Evolutionary conservation across 2,329 filamentous ascomycete species (phyloP).

Genomic region (Pseudodiploospora longispora): DNA sequence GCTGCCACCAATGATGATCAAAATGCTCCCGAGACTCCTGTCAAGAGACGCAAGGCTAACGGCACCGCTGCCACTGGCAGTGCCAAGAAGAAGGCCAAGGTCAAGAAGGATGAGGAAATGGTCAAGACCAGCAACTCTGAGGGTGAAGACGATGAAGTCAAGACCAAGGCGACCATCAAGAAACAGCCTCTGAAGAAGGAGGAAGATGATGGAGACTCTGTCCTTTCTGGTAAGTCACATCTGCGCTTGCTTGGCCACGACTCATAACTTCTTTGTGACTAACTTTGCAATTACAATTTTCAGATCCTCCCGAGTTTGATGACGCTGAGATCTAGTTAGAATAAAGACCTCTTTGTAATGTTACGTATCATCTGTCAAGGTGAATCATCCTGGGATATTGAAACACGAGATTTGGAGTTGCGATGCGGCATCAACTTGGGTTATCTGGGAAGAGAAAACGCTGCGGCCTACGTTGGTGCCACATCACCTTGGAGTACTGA

Average conservation of each 20-base stretch:
- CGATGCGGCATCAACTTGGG: too few relatives aligned
- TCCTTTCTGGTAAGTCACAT: constrained; percentile 17
- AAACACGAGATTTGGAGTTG: too few relatives aligned
- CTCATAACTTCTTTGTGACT: neutral
- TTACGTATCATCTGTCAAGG: too few relatives aligned
- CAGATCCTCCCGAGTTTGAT: constrained; percentile 5
- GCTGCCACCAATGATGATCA: constrained; percentile 3
- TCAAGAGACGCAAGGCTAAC: constrained; percentile 22
- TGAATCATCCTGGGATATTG: too few relatives aligned
- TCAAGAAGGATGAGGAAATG: constrained; percentile 17
- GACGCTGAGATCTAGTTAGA: neutral
- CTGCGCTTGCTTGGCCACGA: too few relatives aligned
- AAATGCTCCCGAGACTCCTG: constrained; percentile 12
- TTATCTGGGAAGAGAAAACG: too few relatives aligned
- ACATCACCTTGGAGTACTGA: too few relatives aligned
- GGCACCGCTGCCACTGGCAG: constrained; percentile 12
- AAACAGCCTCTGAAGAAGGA: constrained; percentile 14
- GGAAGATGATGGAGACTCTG: constrained; percentile 13
- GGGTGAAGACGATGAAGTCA: constrained; percentile 13
- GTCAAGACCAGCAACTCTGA: too few relatives aligned
- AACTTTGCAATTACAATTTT: neutral
- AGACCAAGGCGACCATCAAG: constrained; percentile 11
- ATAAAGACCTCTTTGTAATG: too few relatives aligned
- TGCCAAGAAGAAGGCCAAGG: constrained; percentile 20
- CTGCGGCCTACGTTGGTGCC: too few relatives aligned